These are phyloP conservation scores for Antrodiella citrinella DNA, from an alignment of 768 basidiomycete genomes.

Conservation along the genomic window DNA sequence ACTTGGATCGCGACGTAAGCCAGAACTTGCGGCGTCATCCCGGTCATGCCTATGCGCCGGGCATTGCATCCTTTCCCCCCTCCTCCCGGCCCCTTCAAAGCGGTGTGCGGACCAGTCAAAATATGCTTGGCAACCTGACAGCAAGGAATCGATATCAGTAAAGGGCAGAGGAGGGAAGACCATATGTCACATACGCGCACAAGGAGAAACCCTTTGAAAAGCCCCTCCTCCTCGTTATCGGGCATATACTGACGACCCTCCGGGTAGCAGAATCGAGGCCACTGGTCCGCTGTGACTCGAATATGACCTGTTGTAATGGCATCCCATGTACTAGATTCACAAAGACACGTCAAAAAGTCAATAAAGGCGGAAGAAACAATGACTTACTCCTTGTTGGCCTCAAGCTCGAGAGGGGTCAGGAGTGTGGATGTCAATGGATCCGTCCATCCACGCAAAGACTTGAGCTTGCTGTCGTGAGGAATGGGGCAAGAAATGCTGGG, in stretches of 20 bases:
- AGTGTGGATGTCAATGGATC: too few species aligned
- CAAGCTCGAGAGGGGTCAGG: neutral
- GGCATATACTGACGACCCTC: constrained; percentile 1
- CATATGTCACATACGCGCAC: neutral
- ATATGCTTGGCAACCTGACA: constrained; percentile 1
- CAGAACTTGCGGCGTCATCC: neutral
- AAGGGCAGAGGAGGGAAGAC: neutral
- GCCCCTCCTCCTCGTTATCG: neutral
- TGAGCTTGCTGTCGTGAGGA: neutral
- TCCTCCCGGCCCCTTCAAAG: neutral
- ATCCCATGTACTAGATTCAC: neutral
- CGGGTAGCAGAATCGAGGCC: constrained; percentile 4
- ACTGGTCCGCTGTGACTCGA: neutral
- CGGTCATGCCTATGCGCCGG: neutral
- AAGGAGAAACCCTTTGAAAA: constrained; percentile 1
- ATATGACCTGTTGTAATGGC: neutral
- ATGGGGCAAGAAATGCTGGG: neutral
- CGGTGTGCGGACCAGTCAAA: neutral
- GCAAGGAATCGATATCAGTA: neutral
- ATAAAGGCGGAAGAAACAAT: neutral
- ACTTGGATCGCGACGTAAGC: constrained; percentile 4
- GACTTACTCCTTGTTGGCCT: neutral
- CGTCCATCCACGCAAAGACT: neutral
- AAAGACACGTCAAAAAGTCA: neutral
- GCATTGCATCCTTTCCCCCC: neutral